A percentile compares a stretch with the other conserved stretches of the same genome.
phyloP scores from a whole-genome alignment of 1,284 basidiomycete species.

The Pseudozyma sp. region DNA sequence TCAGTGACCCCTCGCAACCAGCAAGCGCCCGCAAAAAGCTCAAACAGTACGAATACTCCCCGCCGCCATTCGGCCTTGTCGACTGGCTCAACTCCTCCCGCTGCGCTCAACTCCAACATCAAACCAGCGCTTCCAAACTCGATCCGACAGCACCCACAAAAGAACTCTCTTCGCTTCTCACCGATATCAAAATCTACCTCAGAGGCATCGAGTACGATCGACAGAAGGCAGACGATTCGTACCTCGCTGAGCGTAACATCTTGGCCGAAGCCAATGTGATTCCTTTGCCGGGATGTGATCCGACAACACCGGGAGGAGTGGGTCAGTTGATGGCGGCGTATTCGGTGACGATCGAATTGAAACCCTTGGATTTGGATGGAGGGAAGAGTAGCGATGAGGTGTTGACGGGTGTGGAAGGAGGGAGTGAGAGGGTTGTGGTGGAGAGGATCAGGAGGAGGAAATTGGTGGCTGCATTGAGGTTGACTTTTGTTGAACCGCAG shows the following conservation, averaged over 20 bases:
- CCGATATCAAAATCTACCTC: constrained; percentile 53
- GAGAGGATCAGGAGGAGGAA: constrained; percentile 36
- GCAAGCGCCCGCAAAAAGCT: constrained; percentile 18
- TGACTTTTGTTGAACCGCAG: constrained; percentile 32
- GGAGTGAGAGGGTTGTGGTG: constrained; percentile 9
- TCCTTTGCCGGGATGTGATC: neutral
- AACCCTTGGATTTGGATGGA: constrained; percentile 2
- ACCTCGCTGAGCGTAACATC: constrained; percentile 6
- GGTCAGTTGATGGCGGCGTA: constrained; percentile 3
- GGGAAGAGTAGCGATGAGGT: neutral
- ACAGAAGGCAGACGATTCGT: constrained; percentile 31
- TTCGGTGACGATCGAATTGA: constrained; percentile 23
- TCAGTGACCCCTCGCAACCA: constrained; percentile 18
- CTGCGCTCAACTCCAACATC: constrained; percentile 15
- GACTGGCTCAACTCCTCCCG: constrained; percentile 46
- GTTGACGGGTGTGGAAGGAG: neutral
- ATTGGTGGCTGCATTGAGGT: constrained; percentile 13
- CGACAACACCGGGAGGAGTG: neutral
- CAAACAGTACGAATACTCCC: constrained; percentile 48
- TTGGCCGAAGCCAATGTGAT: constrained; percentile 19
- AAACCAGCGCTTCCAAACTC: neutral
- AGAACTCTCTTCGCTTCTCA: constrained; percentile 33
- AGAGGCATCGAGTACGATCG: constrained; percentile 50
- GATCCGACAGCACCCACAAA: constrained; percentile 34
- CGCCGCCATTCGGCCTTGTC: constrained; percentile 45